Evolutionary conservation across 441 rosid genomes (phyloP), one percentile per base, ranked within the genome.

Genomic region (Gossypium schwendimanii): DNA sequence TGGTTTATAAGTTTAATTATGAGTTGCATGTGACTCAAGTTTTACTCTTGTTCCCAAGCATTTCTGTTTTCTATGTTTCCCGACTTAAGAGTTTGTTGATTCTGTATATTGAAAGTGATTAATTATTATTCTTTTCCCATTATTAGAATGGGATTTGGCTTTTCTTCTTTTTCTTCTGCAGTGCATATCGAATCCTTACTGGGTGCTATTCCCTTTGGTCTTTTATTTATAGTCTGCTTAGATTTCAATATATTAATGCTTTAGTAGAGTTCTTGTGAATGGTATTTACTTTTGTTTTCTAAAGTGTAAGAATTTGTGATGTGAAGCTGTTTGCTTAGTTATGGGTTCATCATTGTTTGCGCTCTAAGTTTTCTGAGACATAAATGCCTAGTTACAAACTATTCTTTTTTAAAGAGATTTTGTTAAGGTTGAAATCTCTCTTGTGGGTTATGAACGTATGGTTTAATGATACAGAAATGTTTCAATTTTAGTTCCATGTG

Each of bases 1-100:
- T 10, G 47, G 44, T 50, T 52, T 52, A 10, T 69, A 8, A n/a
- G 61, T 53, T 67, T 15, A 69, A 53, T 12, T 9, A 2, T 53
- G 50, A 53, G 18, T 49, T 69, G 73, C 73, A 69, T 69, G 73
- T 69, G 21, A 54, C 8, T 15, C 11, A 39, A 63, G 26, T 39
- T 60, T 28, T 24, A 9, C 23, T 50, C 52, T 47, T n/a, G 1
- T 49, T 67, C 31, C 7, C 2, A 47, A 23, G 33, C 33, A 5
- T 45, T 1, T 21, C 12, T 12, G 3, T 3, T 20, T 20, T 9
- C 26, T 54, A 18, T 20, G n/a, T 53, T 53, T 52, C 10, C 7
- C 6, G 12, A 54, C 4, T 50, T 18, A 3, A 3, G 26, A 6
- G 17, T 26, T 18, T 52, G 45, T 15, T 26, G 41, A 26, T 59